A percentile compares a stretch with the other conserved stretches of the same genome.
Conservation (phyloP, 2,329 filamentous ascomycete genomes). For the Pyrenochaeta sp. region DNA sequence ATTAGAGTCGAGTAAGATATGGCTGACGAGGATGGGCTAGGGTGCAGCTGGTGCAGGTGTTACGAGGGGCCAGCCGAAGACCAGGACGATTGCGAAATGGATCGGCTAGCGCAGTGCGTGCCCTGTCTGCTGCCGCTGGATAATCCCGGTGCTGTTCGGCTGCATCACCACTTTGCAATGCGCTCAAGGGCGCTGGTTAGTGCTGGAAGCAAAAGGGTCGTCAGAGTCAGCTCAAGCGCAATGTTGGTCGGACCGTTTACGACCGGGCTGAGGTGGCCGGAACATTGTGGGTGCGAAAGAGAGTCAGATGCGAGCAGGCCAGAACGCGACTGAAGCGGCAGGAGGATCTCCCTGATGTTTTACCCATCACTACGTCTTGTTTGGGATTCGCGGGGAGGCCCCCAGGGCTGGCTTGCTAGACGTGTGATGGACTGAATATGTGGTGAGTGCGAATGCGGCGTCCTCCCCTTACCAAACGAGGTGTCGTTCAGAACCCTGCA, state of each 20-base stretch:
- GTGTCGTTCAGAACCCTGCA: slow-evolving; percentile 18
- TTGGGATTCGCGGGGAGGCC: not conserved
- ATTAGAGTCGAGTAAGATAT: slow-evolving; percentile 25
- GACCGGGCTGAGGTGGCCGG: slow-evolving; percentile 31
- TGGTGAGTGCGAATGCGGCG: slow-evolving; percentile 18
- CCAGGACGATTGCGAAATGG: slow-evolving; percentile 23
- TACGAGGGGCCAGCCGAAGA: slow-evolving; percentile 20
- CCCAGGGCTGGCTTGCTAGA: not conserved
- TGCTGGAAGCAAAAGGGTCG: not conserved
- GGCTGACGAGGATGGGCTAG: slow-evolving; percentile 24
- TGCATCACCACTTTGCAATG: slow-evolving; percentile 27
- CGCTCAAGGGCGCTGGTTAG: slow-evolving; percentile 9
- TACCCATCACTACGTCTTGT: not conserved
- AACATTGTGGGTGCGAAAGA: slow-evolving; percentile 23
- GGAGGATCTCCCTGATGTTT: not conserved
- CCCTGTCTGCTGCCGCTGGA: slow-evolving; percentile 12
- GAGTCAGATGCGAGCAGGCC: slow-evolving; percentile 22
- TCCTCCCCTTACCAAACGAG: slow-evolving; percentile 12
- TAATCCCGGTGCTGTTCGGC: slow-evolving; percentile 20
- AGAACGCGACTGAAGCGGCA: slow-evolving; percentile 6
- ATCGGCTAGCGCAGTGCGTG: slow-evolving; percentile 20
- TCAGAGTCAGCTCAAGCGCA: slow-evolving; percentile 7
- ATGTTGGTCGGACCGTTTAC: slow-evolving; percentile 27
- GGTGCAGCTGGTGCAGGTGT: slow-evolving; percentile 18
- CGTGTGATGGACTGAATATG: slow-evolving; percentile 12